Percentiles rank a stretch among this genome's conserved stretches.
Evolutionary conservation across 768 basidiomycete genomes (phyloP).

Genomic region (Naematelia encephala): DNA sequence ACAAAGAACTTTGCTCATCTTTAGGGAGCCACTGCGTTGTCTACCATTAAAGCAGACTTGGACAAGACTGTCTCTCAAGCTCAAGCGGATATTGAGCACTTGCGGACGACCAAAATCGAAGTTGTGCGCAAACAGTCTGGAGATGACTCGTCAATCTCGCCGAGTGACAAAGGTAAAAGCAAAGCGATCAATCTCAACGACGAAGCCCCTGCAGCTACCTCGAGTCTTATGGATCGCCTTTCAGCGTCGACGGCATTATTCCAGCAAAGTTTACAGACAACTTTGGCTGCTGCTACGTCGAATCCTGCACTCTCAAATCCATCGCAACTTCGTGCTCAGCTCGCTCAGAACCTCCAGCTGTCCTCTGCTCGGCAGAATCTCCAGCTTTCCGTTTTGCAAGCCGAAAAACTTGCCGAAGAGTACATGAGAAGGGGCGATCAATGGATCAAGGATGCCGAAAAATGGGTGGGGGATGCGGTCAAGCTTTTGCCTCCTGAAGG

Average conservation of each 20-base stretch:
- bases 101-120: conserved; percentile 43
- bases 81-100: conserved; percentile 45
- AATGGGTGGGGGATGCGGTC: conserved; percentile 75
- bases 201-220: conserved; percentile 2
- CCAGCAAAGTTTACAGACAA: conserved; percentile 31
- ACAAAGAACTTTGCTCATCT: conserved; percentile 1
- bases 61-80: conserved; percentile 47
- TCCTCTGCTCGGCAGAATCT: conserved; percentile 63
- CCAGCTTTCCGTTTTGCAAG: conserved; percentile 56
- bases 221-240: conserved; percentile 27
- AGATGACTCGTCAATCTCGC: conserved; percentile 12
- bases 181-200: conserved; percentile 16
- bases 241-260: conserved; percentile 33
- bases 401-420: conserved; percentile 65
- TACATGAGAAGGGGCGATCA: conserved; percentile 64
- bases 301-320: conserved; percentile 37
- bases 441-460: conserved; percentile 55
- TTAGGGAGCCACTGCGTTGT: conserved; percentile 40
- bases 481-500: conserved; percentile 84
- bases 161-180: conserved; percentile 44
- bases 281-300: conserved; percentile 26
- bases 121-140: conserved; percentile 35
- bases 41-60: conserved; percentile 41
- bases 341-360: conserved; percentile 43
- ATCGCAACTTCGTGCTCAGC: conserved; percentile 24